These are phyloP conservation scores for Chenopodium album DNA, from an alignment of 148 eudicot genomes.

Conservation along the genomic window DNA sequence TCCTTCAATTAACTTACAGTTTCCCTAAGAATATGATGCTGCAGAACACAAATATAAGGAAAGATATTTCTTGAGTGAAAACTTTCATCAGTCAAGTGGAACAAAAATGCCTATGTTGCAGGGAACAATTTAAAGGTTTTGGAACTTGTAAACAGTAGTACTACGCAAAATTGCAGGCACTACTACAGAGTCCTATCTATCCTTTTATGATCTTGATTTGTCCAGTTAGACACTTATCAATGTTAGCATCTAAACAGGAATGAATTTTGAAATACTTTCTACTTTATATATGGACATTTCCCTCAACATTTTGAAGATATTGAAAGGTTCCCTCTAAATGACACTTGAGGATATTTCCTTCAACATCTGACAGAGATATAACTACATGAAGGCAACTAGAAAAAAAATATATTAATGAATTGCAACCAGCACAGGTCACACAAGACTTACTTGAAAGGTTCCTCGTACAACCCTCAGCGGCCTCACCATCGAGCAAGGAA, in stretches of 20 bases:
- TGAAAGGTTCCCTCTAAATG: too few species aligned
- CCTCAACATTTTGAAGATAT: too few species aligned
- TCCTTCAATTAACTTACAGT: not conserved
- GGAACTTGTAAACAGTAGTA: not conserved
- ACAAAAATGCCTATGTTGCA: not conserved
- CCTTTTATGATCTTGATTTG: not conserved
- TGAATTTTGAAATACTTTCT: not conserved
- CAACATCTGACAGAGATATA: not conserved
- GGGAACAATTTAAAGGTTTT: not conserved
- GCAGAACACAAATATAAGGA: not conserved
- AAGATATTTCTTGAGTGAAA: not conserved
- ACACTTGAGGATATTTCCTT: not conserved
- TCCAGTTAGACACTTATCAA: not conserved
- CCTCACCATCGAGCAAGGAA: conserved; percentile 87
- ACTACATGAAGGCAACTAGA: not conserved
- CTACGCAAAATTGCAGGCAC: not conserved
- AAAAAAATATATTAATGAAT: not conserved
- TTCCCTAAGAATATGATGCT: not conserved
- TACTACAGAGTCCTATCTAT: not conserved
- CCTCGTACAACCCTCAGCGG: conserved; percentile 81
- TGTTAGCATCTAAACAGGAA: not conserved
- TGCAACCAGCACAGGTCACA: not conserved
- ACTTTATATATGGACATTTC: not conserved
- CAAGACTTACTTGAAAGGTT: conserved; percentile 83
- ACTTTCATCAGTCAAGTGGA: not conserved